Base-by-base conservation (phyloP, 169 alveolate genomes). In the Plasmodium vivax region DNA sequence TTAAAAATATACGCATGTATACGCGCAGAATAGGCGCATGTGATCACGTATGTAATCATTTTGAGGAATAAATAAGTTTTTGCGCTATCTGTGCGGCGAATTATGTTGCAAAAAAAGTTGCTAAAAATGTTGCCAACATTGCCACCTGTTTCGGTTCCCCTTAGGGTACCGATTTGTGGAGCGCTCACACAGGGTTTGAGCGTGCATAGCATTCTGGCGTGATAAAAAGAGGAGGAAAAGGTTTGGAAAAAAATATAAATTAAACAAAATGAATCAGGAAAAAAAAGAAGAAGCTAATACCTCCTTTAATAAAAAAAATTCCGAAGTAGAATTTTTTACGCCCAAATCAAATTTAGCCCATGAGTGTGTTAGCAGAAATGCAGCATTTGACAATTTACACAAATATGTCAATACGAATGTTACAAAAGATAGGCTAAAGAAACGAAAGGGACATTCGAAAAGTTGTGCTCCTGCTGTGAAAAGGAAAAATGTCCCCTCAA, bases 271-370 rank as follows among this genome's bases (percentile, higher is more conserved):
- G 84, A 27, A 80, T 45, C 19, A 3, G 19, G 54, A 88, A 34
- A 88, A 62, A 7, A 68, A 77, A 19, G 56, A 45, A 43, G 54
- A 79, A 16, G 27, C 72, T n/a, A 68, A 45, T 74, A 16, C 41
- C 81, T 43, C 68, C 54, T 80, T 56, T 27, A 80, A 80, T 62
- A 88, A 54, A 30, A 88, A 80, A 77, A 47, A 51, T 32, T 62
- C 83, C 2, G 94, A 88, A 34, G 82, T 56, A 10, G 83, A 80
- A 41, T 88, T 88, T 71, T 88, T 58, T 81, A 88, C 94, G 7
- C 94, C 94, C 1, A 88, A 88, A 34, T 88, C 94, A 14, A 88
- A 80, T 80, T 68, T 80, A n/a, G 68, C 94, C 2, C 43, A 79
- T 79, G 94, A 81, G 9, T 80, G 94, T 47, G n/a, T 80, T 43